Conservation (phyloP, 176 grass and related monocot genomes). For the Bolboschoenus planiculmis region DNA sequence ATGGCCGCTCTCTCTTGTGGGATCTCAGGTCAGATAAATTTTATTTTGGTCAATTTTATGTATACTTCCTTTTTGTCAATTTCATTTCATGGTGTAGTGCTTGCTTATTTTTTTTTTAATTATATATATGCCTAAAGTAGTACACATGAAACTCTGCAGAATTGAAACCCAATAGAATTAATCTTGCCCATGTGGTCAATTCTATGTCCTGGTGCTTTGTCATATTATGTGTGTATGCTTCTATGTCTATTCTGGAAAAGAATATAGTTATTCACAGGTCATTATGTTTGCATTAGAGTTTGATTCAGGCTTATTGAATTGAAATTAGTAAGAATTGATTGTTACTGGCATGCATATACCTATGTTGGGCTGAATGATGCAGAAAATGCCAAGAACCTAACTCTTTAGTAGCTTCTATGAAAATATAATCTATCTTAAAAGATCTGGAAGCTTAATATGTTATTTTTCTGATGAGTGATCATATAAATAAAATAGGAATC, state of each 20-base stretch:
- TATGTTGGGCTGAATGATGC: not conserved
- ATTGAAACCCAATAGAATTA: not conserved
- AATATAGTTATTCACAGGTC: not conserved
- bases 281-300: not conserved
- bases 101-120: not conserved
- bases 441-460: slow-evolving; percentile 4
- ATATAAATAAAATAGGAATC: slow-evolving; percentile 44
- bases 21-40: slow-evolving; percentile 62
- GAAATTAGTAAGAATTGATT: not conserved
- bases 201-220: not conserved
- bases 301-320: not conserved
- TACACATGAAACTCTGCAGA: not conserved
- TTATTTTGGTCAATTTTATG: not conserved
- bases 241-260: not conserved
- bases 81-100: not conserved
- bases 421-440: not conserved
- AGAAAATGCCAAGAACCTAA: not conserved
- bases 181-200: not conserved
- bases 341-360: not conserved
- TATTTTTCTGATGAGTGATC: not conserved
- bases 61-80: not conserved
- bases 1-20: slow-evolving; percentile 71
- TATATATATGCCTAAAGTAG: not conserved
- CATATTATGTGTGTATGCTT: not conserved
- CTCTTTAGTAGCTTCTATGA: not conserved